phyloP scores from a whole-genome alignment of 345 rosid genomes.

The Noccaea bulbosa region DNA sequence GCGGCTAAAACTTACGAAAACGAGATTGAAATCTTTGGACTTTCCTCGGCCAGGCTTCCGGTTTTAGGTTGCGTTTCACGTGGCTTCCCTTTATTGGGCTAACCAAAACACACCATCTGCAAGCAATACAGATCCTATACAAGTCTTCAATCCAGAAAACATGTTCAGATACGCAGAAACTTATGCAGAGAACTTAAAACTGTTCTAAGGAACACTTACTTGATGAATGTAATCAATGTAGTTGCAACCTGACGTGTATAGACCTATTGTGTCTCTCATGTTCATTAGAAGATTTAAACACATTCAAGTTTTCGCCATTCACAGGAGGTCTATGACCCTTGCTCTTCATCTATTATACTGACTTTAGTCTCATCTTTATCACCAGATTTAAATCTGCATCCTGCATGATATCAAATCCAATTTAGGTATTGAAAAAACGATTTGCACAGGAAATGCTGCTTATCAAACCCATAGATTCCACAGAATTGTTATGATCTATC shows the following conservation, averaged over 20 bases:
- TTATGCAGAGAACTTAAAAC: neutral
- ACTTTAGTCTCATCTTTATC: conserved; percentile 31
- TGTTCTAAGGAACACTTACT: conserved; percentile 41
- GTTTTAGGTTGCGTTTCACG: too few relatives aligned
- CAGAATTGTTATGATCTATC: too few relatives aligned
- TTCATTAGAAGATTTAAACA: too few relatives aligned
- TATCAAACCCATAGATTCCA: too few relatives aligned
- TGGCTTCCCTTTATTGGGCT: too few relatives aligned
- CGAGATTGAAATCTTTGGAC: too few relatives aligned
- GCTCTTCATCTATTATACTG: conserved; percentile 47
- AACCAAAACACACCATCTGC: conserved; percentile 92
- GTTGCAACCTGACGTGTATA: conserved; percentile 52
- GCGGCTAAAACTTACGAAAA: too few relatives aligned
- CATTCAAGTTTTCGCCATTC: conserved; percentile 41
- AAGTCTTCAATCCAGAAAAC: conserved; percentile 47
- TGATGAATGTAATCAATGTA: conserved; percentile 55
- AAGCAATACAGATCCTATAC: conserved; percentile 86
- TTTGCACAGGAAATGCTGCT: too few relatives aligned
- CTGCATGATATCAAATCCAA: conserved; percentile 49
- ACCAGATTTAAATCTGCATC: conserved; percentile 52
- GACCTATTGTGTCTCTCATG: too few relatives aligned
- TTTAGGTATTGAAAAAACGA: neutral
- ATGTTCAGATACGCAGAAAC: conserved; percentile 1
- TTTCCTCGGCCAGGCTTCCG: too few relatives aligned
- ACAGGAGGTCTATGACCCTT: conserved; percentile 54